A percentile compares a stretch with the other conserved stretches of the same genome.
phyloP scores from a whole-genome alignment of 2,329 filamentous ascomycete species.

The Nectriaceae sp. region DNA sequence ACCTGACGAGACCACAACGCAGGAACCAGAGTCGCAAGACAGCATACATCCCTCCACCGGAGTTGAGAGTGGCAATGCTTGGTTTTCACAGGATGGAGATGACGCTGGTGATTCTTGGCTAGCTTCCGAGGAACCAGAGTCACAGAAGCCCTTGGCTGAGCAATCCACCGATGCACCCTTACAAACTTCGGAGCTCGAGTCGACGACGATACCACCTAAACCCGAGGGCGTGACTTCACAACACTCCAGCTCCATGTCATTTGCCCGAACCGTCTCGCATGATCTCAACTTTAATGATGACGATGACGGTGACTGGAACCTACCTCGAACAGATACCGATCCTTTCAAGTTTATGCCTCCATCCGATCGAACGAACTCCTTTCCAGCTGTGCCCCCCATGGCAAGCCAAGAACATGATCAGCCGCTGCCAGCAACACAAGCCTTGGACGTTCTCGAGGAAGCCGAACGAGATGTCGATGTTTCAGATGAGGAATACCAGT shows the following conservation, averaged over 20 bases:
- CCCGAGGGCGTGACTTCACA: slow-evolving; percentile 43
- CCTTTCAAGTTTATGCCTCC: slow-evolving; percentile 62
- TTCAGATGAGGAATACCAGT: slow-evolving; percentile 39
- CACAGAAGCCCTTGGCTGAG: not conserved
- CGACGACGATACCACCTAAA: slow-evolving; percentile 6
- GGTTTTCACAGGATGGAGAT: slow-evolving; percentile 23
- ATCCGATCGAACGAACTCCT: slow-evolving; percentile 63
- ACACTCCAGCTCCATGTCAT: slow-evolving; percentile 63
- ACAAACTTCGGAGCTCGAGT: slow-evolving; percentile 3
- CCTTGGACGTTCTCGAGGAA: slow-evolving; percentile 54
- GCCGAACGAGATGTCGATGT: slow-evolving; percentile 50
- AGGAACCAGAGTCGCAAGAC: slow-evolving; percentile 15
- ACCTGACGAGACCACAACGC: slow-evolving; percentile 7
- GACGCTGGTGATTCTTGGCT: slow-evolving; percentile 27
- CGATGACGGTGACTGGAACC: slow-evolving; percentile 60
- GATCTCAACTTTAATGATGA: slow-evolving; percentile 62
- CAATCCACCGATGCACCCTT: not conserved
- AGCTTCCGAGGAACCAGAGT: slow-evolving; percentile 18
- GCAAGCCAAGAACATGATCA: slow-evolving; percentile 36
- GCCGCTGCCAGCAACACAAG: slow-evolving; percentile 51
- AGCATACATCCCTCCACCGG: slow-evolving; percentile 6
- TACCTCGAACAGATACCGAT: slow-evolving; percentile 54
- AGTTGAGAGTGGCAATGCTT: slow-evolving; percentile 16
- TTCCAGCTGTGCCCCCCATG: slow-evolving; percentile 56
- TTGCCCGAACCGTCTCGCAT: slow-evolving; percentile 64